Evolutionary conservation across 495 filamentous ascomycete species (phyloP), one percentile per base, ranked within the genome.

Genomic region (Glutinoglossum americanum): DNA sequence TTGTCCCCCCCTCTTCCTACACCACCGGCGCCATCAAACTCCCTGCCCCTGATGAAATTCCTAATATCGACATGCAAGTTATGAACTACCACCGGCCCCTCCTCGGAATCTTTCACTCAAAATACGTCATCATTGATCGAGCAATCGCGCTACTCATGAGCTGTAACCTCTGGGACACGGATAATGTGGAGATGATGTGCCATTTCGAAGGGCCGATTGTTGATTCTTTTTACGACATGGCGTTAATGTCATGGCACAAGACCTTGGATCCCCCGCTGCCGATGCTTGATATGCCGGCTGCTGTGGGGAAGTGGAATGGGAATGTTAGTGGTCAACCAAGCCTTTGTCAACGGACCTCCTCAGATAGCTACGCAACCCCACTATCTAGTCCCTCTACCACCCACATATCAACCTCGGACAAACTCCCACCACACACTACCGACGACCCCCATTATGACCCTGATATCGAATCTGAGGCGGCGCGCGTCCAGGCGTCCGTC

Each of bases 181-280:
- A 84, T 60, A 87, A 87, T 60, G 39, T 85, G 47, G 83, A 87
- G 69, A 89, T 89, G 85, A 77, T 87, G 73, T 69, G 76, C n/a
- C 81, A 84, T 35, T 62, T 88, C 13, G 83, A 89, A 64, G 85
- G 85, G 0, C 80, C 83, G 0, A 82, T 87, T 60, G 83, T 88
- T 0, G 83, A 88, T 64, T 75, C 76, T 1, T 63, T 89, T 37
- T 88, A 85, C 60, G 85, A 89, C 59, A 77, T 77, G 56, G 80
- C 80, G 4, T 66, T 89, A 37, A 71, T 87, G 7, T 81, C 81
- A 0, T 89, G 83, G 83, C 71, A 80, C 49, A 82, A 80, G 55
- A 68, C 72, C 17, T 62, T 85, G 10, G 68, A 82, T 0, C 80
- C 84, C 1, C 73, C 80, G 1, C 62, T 87, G 1, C 82, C 82